Evolutionary conservation across 805 yeast species (phyloP).

Genomic region (Barnettozyma wickerhamii): DNA sequence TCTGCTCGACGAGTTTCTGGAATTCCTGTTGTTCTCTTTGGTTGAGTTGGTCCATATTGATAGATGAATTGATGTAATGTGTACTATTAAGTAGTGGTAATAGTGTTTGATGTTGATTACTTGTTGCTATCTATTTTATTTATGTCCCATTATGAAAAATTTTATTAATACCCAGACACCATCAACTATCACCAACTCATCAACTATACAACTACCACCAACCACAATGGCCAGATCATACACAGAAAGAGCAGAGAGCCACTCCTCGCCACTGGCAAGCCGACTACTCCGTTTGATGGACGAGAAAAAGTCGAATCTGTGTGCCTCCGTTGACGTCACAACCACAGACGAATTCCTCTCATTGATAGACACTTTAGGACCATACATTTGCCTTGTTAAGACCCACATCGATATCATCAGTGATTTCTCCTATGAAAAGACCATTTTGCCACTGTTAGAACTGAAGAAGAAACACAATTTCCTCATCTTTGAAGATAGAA

Average conservation of each 20-base stretch:
- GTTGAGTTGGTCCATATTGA: constrained; percentile 87
- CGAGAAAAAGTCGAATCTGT: constrained; percentile 76
- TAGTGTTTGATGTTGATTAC: neutral
- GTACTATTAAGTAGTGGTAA: neutral
- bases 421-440: constrained; percentile 79
- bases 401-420: constrained; percentile 92
- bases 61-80: neutral
- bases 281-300: constrained; percentile 73
- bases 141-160: too few relatives aligned
- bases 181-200: too few relatives aligned
- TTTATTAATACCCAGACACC: too few relatives aligned
- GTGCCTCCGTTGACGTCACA: constrained; percentile 91
- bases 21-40: constrained; percentile 95
- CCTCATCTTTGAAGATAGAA: constrained; percentile 93
- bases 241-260: constrained; percentile 62
- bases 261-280: constrained; percentile 75
- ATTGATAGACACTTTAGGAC: constrained; percentile 79
- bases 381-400: constrained; percentile 85
- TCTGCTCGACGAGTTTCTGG: constrained; percentile 91
- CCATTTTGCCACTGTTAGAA: constrained; percentile 67
- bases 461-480: constrained; percentile 81
- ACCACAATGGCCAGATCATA: constrained; percentile 35
- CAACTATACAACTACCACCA: too few relatives aligned
- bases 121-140: too few relatives aligned
- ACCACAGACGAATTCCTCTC: constrained; percentile 70